Conservation (phyloP, 2,329 filamentous ascomycete genomes). For the Fusarium hainanense region DNA sequence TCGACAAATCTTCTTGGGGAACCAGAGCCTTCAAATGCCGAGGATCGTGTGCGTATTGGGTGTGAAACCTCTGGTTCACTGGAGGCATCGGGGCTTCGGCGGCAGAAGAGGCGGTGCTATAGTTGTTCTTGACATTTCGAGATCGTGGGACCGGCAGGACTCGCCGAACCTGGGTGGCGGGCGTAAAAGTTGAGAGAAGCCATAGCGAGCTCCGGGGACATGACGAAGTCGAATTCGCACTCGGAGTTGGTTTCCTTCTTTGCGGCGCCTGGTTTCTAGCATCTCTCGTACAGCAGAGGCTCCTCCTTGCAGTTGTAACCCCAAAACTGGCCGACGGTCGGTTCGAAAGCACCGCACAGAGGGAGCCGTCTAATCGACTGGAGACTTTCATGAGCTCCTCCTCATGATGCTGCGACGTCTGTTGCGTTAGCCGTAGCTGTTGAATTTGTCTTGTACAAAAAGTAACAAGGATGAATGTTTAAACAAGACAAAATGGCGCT, state of each 20-base stretch:
- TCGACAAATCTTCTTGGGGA: constrained; percentile 59
- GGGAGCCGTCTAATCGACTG: constrained; percentile 69
- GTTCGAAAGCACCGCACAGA: constrained; percentile 65
- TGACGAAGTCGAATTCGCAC: constrained; percentile 21
- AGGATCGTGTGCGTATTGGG: constrained; percentile 41
- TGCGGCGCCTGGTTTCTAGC: constrained; percentile 25
- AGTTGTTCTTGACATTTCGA: constrained; percentile 40
- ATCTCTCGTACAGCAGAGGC: constrained; percentile 41
- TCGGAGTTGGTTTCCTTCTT: constrained; percentile 12
- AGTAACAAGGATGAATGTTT: not conserved
- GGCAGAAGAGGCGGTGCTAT: constrained; percentile 44
- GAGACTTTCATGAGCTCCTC: constrained; percentile 70
- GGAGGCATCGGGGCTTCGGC: constrained; percentile 28
- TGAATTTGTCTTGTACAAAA: not conserved
- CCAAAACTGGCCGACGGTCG: constrained; percentile 52
- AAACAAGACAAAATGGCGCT: not conserved
- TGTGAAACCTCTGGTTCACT: constrained; percentile 19
- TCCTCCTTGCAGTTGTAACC: constrained; percentile 42
- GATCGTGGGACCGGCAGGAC: constrained; percentile 19
- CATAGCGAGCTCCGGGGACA: constrained; percentile 53
- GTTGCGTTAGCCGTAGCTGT: constrained; percentile 25
- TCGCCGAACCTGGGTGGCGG: constrained; percentile 40
- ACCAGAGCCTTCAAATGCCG: constrained; percentile 65
- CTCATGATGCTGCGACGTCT: constrained; percentile 55
- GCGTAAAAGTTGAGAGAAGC: constrained; percentile 57